Conservation (phyloP, 306 rosid genomes). For the Pyrus bretschneideri region DNA sequence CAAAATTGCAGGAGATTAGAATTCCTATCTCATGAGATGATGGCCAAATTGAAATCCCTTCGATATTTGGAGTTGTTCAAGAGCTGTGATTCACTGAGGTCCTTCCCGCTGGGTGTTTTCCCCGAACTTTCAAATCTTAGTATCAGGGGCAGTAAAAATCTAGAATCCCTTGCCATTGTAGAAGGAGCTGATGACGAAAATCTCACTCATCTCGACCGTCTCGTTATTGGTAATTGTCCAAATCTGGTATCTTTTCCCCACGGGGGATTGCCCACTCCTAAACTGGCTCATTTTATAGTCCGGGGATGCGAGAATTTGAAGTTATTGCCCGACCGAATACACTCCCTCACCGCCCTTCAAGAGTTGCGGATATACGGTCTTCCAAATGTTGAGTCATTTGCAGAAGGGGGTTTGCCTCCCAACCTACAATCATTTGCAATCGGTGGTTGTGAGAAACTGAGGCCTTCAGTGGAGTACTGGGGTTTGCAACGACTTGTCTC, state of each 20-base stretch:
- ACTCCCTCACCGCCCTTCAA: not conserved
- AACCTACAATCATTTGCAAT: fast-evolving
- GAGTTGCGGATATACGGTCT: fast-evolving
- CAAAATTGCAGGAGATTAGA: fast-evolving
- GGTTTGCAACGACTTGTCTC: not conserved
- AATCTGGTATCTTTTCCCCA: slow-evolving; percentile 23
- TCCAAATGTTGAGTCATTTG: not conserved
- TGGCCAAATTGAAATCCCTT: not conserved
- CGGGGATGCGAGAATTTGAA: fast-evolving
- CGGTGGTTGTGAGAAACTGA: fast-evolving
- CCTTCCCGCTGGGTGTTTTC: not conserved
- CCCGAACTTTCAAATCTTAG: fast-evolving
- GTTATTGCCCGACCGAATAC: not conserved
- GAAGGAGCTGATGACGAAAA: not conserved
- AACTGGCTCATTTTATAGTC: fast-evolving
- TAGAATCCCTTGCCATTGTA: slow-evolving; percentile 1
- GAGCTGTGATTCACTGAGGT: not conserved
- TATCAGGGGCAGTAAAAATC: fast-evolving
- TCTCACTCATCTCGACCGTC: fast-evolving
- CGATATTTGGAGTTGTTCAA: fast-evolving
- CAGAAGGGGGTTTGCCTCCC: not conserved
- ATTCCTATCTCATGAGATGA: not conserved
- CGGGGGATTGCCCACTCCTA: slow-evolving; percentile 27
- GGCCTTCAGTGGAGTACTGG: not conserved
- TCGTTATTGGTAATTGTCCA: slow-evolving; percentile 21